phyloP scores from a whole-genome alignment of 2,329 filamentous ascomycete genomes.

The Aspergillus uvarum region DNA sequence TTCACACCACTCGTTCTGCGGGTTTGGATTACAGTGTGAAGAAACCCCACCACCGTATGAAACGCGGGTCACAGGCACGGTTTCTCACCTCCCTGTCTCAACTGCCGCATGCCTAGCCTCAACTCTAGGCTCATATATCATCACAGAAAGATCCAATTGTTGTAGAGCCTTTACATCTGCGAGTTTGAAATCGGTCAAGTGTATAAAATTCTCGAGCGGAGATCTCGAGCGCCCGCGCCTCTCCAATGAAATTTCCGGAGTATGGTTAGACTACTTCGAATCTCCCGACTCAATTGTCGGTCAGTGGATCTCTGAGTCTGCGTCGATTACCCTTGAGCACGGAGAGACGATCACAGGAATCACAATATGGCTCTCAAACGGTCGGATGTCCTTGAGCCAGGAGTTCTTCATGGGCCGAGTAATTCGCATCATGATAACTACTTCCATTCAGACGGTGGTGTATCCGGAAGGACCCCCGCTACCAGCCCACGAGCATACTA shows the following conservation, averaged over 20 bases:
- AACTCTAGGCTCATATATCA: neutral
- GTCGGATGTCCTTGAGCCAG: neutral
- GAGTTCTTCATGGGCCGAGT: slow-evolving; percentile 7
- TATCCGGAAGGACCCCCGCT: neutral
- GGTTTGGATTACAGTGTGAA: slow-evolving; percentile 8
- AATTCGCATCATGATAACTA: slow-evolving; percentile 5
- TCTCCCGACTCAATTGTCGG: slow-evolving; percentile 1
- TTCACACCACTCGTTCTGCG: neutral
- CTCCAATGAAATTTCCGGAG: slow-evolving; percentile 4
- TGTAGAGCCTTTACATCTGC: slow-evolving; percentile 7
- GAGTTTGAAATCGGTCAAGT: neutral
- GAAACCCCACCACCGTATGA: too few species aligned
- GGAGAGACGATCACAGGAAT: slow-evolving; percentile 4
- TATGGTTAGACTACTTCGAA: slow-evolving; percentile 11
- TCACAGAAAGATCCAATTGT: neutral
- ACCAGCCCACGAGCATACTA: neutral
- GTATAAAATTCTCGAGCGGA: slow-evolving; percentile 5
- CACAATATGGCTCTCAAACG: neutral
- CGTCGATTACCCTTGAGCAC: neutral
- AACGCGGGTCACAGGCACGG: too few species aligned
- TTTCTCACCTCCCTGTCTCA: too few species aligned
- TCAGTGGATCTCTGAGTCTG: slow-evolving; percentile 8
- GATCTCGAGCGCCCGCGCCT: neutral
- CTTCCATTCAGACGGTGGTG: neutral
- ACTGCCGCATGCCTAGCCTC: neutral